Conservation (phyloP, 2,329 filamentous ascomycete species). For the Penicillium sp. region DNA sequence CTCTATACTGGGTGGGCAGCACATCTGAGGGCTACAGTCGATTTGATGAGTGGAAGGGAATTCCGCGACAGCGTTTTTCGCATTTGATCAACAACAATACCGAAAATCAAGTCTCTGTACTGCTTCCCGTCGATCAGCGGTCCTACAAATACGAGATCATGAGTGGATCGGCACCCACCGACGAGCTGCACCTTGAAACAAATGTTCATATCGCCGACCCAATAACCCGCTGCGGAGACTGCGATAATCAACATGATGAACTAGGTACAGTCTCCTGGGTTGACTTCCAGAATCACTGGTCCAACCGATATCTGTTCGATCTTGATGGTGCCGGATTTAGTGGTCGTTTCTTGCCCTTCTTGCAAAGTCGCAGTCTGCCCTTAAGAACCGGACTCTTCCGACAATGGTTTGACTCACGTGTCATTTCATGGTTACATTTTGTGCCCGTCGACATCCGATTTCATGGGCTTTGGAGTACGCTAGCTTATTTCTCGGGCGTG, state of each 20-base stretch:
- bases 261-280: conserved; percentile 53
- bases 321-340: conserved; percentile 71
- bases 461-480: conserved; percentile 72
- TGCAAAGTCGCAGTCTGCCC: conserved; percentile 69
- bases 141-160: conserved; percentile 63
- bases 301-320: conserved; percentile 72
- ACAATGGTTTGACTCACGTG: conserved; percentile 77
- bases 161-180: conserved; percentile 34
- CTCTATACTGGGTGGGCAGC: conserved; percentile 75
- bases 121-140: conserved; percentile 55
- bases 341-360: conserved; percentile 65
- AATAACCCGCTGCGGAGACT: conserved; percentile 63
- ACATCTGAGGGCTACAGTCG: conserved; percentile 61
- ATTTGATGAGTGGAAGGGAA: conserved; percentile 66
- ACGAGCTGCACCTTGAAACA: conserved; percentile 58
- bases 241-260: conserved; percentile 57
- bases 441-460: conserved; percentile 76
- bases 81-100: conserved; percentile 68
- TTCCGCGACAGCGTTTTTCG: conserved; percentile 72
- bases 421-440: conserved; percentile 79
- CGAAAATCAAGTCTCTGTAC: conserved; percentile 54
- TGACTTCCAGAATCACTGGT: conserved; percentile 63
- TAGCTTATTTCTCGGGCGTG: conserved; percentile 73
- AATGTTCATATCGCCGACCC: conserved; percentile 65
- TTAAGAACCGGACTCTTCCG: conserved; percentile 73